Evolutionary conservation across 306 rosid species (phyloP).

Genomic region (Calophaca sinica): DNA sequence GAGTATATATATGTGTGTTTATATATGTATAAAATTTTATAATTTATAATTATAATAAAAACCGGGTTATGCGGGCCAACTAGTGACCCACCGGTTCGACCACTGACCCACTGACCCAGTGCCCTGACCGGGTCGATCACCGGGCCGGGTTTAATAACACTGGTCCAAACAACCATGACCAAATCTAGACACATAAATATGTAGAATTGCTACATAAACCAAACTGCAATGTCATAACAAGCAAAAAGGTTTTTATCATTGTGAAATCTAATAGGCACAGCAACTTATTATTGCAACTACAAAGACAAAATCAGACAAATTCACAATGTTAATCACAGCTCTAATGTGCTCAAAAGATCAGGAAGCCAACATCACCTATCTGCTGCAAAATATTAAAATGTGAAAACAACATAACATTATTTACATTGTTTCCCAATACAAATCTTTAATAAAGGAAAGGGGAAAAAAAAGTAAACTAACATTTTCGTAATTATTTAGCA

Average conservation of each 20-base stretch:
- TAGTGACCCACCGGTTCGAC: too few relatives aligned
- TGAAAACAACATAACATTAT: neutral
- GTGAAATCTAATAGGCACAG: too few relatives aligned
- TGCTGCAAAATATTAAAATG: neutral
- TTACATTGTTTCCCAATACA: neutral
- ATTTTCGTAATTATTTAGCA: too few relatives aligned
- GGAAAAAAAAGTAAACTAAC: neutral
- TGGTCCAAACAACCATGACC: neutral
- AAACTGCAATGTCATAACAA: neutral
- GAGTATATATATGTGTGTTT: too few relatives aligned
- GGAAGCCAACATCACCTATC: neutral
- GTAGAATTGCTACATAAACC: neutral
- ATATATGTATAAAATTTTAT: too few relatives aligned
- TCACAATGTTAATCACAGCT: neutral
- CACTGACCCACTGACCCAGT: too few relatives aligned
- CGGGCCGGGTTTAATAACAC: too few relatives aligned
- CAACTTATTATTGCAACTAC: too few relatives aligned
- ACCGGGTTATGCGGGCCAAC: too few relatives aligned
- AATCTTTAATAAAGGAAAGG: neutral
- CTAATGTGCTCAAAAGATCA: neutral
- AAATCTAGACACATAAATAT: neutral
- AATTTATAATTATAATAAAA: too few relatives aligned
- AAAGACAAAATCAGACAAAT: neutral
- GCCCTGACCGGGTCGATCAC: too few relatives aligned
- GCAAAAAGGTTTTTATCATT: too few relatives aligned